A percentile compares a stretch with the other conserved stretches of the same genome.
These are phyloP conservation scores for Cladosporium austrohemisphaericum DNA, from an alignment of 2,329 filamentous ascomycete species.

Conservation along the genomic window DNA sequence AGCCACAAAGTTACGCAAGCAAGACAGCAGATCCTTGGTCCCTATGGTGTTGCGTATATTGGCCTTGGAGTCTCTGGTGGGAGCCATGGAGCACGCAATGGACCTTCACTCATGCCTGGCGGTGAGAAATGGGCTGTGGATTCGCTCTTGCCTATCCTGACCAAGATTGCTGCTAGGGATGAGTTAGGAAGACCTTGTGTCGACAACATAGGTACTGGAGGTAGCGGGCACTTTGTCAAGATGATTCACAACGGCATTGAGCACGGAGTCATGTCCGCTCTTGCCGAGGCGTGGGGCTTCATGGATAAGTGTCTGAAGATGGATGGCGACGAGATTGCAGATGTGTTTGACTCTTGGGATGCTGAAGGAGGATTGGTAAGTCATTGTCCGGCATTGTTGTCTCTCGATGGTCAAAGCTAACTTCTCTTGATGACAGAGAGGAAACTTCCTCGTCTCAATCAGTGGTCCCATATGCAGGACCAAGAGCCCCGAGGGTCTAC, in stretches of 20 bases:
- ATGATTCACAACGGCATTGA: conserved; percentile 64
- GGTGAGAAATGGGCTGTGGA: conserved; percentile 49
- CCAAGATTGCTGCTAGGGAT: conserved; percentile 53
- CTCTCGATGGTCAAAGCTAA: background rate
- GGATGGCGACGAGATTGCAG: conserved; percentile 48
- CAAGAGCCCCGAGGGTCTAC: conserved; percentile 29
- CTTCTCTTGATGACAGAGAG: background rate
- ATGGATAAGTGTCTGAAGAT: conserved; percentile 50
- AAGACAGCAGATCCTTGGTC: conserved; percentile 48
- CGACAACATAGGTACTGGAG: conserved; percentile 49
- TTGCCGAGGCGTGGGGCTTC: conserved; percentile 56
- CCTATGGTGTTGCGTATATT: conserved; percentile 51
- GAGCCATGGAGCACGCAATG: conserved; percentile 54
- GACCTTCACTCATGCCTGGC: conserved; percentile 55
- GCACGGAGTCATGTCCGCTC: conserved; percentile 55
- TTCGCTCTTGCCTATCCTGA: conserved; percentile 50
- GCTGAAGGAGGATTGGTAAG: conserved; percentile 43
- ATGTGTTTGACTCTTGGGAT: conserved; percentile 54
- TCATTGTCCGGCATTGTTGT: background rate
- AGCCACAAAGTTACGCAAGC: conserved; percentile 54
- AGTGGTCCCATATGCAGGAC: conserved; percentile 9
- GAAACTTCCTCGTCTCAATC: conserved; percentile 14
- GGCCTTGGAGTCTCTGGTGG: conserved; percentile 58
- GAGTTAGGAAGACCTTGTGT: conserved; percentile 50
- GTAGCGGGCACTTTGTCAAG: conserved; percentile 59